Evolutionary conservation across 202 grass and related monocot genomes (phyloP).

Genomic region (Elaeis oleifera): DNA sequence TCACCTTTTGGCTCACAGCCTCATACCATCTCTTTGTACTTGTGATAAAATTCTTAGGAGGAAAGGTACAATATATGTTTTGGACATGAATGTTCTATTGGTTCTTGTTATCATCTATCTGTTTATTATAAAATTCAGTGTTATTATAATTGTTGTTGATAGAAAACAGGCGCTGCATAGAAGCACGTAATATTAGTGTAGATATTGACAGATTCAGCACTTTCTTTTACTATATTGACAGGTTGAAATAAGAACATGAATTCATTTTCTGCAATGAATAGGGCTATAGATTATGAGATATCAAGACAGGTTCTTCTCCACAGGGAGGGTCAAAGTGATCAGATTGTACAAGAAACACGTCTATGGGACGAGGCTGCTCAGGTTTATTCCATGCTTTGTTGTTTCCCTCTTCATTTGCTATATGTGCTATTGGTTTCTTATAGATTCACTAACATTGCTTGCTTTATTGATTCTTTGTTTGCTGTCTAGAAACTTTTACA

Average conservation of each 20-base stretch:
- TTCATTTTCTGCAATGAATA: constrained; percentile 92
- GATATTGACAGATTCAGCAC: constrained; percentile 11
- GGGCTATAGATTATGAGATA: constrained; percentile 96
- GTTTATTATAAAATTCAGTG: no score
- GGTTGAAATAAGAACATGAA: constrained; percentile 99
- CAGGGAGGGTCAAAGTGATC: constrained; percentile 55
- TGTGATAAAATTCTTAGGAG: no score
- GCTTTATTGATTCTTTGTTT: not conserved
- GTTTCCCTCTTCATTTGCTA: no score
- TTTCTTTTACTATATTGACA: constrained; percentile 30
- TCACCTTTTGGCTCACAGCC: no score
- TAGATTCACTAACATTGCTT: no score
- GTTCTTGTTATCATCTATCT: no score
- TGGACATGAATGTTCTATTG: no score
- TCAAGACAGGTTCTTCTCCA: constrained; percentile 75
- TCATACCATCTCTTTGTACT: no score
- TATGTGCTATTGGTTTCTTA: no score
- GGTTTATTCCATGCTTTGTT: constrained; percentile 29
- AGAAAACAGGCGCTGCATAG: no score
- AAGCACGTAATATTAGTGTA: not conserved
- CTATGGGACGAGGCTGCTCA: constrained; percentile 83
- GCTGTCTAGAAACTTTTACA: constrained; percentile 73
- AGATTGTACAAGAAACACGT: constrained; percentile 98
- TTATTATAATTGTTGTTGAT: no score
- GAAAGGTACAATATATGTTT: no score